Base-by-base conservation (phyloP, 768 basidiomycete genomes). In the Suillus luteus region DNA sequence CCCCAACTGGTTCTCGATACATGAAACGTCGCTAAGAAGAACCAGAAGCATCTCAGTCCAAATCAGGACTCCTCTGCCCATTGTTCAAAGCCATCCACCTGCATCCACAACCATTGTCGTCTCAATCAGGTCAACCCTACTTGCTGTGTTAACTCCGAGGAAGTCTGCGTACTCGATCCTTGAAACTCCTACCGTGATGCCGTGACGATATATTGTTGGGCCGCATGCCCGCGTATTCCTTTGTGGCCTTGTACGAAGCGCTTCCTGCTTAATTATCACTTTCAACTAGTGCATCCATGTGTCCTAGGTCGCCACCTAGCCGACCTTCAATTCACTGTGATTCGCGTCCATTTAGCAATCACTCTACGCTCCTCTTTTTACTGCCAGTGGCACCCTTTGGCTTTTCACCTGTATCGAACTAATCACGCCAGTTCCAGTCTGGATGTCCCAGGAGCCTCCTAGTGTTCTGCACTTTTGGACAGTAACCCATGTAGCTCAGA, bases 21-120 rank as follows among this genome's bases (percentile, higher is more conserved):
- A 31, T 61, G 60, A 55, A 38, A 24, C 6, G 33, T 27, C n/a
- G 31, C 35, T 58, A 61, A 38, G 51, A 57, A 61, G 60, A 61
- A 61, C 10, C 48, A 61, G 52, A 61, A 61, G 19, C n/a, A 10
- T 24, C 14, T 24, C 3, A 43, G 12, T 24, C 60, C n/a, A 61
- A 61, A 61, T 27, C 35, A 24, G 60, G 37, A 17, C 22, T 57
- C 51, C 31, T 49, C 46, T 1, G 19, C 11, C 48, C 60, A 57
- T 61, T 54, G 60, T 52, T 24, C 46, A 15, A 4, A 15, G 22
- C 14, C 40, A 48, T 38, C 58, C 48, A 61, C 22, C 49, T 61
- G 49, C 33, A 55, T 31, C n/a, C 33, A 61, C 37, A 24, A 19
- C 46, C 51, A 62, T 62, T 62, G 61, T 59, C 55, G 9, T 15